phyloP scores from a whole-genome alignment of 2,329 filamentous ascomycete genomes.

The Herpotrichia juniperi region DNA sequence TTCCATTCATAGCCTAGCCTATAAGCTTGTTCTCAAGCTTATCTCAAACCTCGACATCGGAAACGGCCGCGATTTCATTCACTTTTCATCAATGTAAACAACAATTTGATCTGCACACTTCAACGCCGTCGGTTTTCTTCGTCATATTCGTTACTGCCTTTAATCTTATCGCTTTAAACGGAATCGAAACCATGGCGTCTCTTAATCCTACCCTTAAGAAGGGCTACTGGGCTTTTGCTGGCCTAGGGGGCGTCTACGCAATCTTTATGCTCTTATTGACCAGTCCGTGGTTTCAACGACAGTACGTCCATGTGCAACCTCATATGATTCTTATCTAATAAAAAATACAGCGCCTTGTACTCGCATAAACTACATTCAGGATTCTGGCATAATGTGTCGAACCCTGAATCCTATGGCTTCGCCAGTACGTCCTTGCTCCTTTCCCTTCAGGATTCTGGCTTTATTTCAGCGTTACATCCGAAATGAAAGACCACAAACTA shows the following conservation, averaged over 20 bases:
- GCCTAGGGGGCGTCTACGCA: conserved; percentile 69
- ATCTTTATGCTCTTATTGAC: conserved; percentile 69
- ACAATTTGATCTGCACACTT: background rate
- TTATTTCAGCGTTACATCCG: background rate
- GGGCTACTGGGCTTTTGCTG: conserved; percentile 47
- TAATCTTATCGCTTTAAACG: background rate
- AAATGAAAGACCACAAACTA: no score
- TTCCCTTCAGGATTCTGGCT: background rate
- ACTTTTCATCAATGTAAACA: background rate
- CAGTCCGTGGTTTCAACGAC: conserved; percentile 75
- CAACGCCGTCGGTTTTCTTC: background rate
- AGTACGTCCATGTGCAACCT: conserved; percentile 61
- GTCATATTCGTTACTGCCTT: background rate
- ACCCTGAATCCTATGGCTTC: conserved; percentile 85
- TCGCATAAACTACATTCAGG: conserved; percentile 78
- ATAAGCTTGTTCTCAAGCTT: background rate
- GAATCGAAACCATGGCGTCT: conserved; percentile 26
- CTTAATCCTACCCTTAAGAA: conserved; percentile 38
- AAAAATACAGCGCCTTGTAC: conserved; percentile 72
- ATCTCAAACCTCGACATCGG: background rate
- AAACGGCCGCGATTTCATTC: background rate
- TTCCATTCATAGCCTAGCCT: background rate
- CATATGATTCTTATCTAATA: background rate
- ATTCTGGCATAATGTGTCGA: conserved; percentile 73
- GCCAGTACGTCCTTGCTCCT: conserved; percentile 61